These are phyloP conservation scores for Bolboschoenus planiculmis DNA, from an alignment of 176 grass and related monocot species.

Conservation along the genomic window DNA sequence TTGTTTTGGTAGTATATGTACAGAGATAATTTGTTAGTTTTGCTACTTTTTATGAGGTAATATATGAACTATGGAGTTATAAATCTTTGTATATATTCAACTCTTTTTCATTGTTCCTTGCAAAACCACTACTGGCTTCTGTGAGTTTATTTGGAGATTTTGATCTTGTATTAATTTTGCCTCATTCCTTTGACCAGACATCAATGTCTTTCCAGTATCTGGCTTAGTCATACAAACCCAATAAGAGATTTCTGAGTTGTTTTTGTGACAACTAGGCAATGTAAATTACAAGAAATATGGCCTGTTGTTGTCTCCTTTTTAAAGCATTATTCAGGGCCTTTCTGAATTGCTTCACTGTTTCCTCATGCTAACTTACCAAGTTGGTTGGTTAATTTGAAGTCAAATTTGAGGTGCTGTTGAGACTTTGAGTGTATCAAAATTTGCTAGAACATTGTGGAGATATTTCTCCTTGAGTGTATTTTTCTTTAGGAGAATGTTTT, in stretches of 20 bases:
- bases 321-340: not conserved
- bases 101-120: not conserved
- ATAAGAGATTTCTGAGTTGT: not conserved
- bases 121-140: not conserved
- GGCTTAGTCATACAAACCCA: not conserved
- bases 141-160: not conserved
- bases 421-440: not conserved
- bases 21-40: slow-evolving; percentile 23
- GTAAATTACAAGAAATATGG: not conserved
- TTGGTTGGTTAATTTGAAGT: not conserved
- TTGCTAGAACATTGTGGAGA: not conserved
- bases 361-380: not conserved
- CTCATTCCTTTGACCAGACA: not conserved
- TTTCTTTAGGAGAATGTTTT: too few relatives aligned
- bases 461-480: not conserved
- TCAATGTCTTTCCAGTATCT: not conserved
- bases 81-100: slow-evolving; percentile 6
- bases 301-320: not conserved
- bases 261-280: not conserved
- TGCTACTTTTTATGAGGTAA: slow-evolving; percentile 19
- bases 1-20: slow-evolving; percentile 22
- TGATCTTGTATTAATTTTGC: not conserved
- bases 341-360: not conserved
- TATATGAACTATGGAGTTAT: slow-evolving; percentile 11
- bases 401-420: not conserved